Evolutionary conservation across 805 yeast genomes (phyloP).

Genomic region (Zygosaccharomyces siamensis): DNA sequence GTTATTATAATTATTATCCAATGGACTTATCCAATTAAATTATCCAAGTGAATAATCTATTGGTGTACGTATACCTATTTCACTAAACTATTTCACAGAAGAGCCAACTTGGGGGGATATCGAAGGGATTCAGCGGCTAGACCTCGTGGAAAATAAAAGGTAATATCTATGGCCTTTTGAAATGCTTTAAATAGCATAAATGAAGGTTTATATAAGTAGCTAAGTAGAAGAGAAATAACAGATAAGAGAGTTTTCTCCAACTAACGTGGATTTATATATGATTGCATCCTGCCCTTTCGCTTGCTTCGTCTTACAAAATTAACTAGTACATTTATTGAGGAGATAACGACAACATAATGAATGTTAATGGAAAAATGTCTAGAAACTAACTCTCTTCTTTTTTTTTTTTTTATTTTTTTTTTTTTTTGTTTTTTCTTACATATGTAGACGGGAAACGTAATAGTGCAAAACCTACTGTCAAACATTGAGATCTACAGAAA

Average conservation of each 20-base stretch:
- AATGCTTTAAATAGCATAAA: not conserved
- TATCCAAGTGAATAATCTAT: not conserved
- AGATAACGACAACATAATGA: too few relatives aligned
- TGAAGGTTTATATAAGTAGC: not conserved
- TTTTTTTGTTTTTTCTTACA: too few relatives aligned
- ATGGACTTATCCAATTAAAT: not conserved
- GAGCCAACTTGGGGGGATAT: too few relatives aligned
- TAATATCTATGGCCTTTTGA: not conserved
- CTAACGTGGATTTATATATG: slow-evolving; percentile 1
- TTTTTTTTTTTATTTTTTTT: too few relatives aligned
- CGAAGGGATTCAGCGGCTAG: slow-evolving; percentile 2
- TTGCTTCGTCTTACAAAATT: not conserved
- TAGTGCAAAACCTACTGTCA: too few relatives aligned
- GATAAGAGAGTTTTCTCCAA: not conserved
- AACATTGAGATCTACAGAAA: too few relatives aligned
- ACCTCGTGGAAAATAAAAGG: not conserved
- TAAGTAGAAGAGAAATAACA: not conserved
- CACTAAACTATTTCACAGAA: too few relatives aligned
- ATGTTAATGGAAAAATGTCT: not conserved
- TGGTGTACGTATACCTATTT: not conserved
- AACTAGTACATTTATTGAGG: too few relatives aligned
- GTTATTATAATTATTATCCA: not conserved
- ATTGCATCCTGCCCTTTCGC: not conserved
- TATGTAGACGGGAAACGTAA: too few relatives aligned
- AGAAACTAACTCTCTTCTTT: too few relatives aligned